Evolutionary conservation across 768 basidiomycete genomes (phyloP).

Genomic region (Termitomyces bulborhizus): DNA sequence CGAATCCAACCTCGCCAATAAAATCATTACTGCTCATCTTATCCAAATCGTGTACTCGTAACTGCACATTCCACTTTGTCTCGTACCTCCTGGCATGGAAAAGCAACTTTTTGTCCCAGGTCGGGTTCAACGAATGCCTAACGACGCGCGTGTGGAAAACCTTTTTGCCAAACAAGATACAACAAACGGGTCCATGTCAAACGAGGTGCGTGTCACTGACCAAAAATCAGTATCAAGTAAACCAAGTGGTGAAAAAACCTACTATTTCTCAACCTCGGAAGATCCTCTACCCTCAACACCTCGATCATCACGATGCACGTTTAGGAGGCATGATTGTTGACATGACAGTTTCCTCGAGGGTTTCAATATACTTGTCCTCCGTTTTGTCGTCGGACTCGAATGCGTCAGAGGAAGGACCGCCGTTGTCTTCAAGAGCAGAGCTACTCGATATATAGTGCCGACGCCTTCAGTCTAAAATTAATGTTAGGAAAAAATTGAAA

Average conservation of each 20-base stretch:
- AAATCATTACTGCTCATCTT: constrained; percentile 86
- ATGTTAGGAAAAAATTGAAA: too few species aligned
- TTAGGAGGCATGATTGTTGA: too few species aligned
- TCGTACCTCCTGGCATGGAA: constrained; percentile 82
- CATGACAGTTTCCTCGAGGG: too few species aligned
- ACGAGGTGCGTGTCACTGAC: constrained; percentile 77
- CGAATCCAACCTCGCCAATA: constrained; percentile 73
- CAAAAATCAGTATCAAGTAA: not conserved
- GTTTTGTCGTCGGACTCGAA: too few species aligned
- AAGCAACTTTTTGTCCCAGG: constrained; percentile 92
- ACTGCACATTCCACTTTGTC: constrained; percentile 60
- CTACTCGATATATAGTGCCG: too few species aligned
- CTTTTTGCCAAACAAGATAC: constrained; percentile 96
- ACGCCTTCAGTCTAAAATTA: too few species aligned
- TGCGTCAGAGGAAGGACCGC: too few species aligned
- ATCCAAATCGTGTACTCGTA: constrained; percentile 94
- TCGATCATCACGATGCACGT: constrained; percentile 82
- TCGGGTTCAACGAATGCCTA: constrained; percentile 75
- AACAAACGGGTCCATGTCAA: constrained; percentile 97
- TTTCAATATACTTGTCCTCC: too few species aligned
- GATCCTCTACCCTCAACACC: constrained; percentile 74
- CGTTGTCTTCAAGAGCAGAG: too few species aligned
- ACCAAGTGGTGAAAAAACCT: constrained; percentile 23
- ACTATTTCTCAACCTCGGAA: constrained; percentile 88
- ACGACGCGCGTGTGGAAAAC: constrained; percentile 91